Evolutionary conservation across 148 eudicot genomes (phyloP).

Genomic region (Rhododendron mucronatum): DNA sequence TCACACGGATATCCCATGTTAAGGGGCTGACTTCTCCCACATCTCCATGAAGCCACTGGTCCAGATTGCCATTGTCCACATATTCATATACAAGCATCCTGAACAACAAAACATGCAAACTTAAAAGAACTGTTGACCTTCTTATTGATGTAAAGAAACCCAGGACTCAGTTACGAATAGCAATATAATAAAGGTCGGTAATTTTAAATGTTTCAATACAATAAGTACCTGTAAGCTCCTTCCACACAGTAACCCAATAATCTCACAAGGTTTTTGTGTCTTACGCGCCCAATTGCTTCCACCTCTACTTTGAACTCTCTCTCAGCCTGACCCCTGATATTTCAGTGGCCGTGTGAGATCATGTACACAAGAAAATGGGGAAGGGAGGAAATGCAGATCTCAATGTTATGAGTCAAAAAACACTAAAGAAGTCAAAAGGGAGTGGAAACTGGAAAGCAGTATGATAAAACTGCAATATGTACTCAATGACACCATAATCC

Average conservation of each 20-base stretch:
- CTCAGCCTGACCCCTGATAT: conserved; percentile 92
- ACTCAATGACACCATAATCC: conserved; percentile 1
- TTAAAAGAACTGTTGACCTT: not conserved
- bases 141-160: not conserved
- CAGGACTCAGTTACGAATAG: not conserved
- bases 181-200: not conserved
- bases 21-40: conserved; percentile 91
- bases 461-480: conserved; percentile 3
- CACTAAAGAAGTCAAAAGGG: not conserved
- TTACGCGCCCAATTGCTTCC: conserved; percentile 93
- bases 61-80: conserved; percentile 90
- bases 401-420: not conserved
- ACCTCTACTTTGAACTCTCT: conserved; percentile 97
- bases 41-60: conserved; percentile 97
- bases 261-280: conserved; percentile 94
- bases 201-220: not conserved
- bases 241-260: conserved; percentile 94
- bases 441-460: not conserved
- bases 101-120: conserved; percentile 1
- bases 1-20: conserved; percentile 86
- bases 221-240: conserved; percentile 80
- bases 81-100: conserved; percentile 95
- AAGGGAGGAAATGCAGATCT: not conserved
- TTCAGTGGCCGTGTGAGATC: conserved; percentile 14
- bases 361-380: not conserved